Percentiles rank a stretch among this genome's conserved stretches.
Conservation (phyloP, 2,329 filamentous ascomycete species). For the Aureobasidium vineae region DNA sequence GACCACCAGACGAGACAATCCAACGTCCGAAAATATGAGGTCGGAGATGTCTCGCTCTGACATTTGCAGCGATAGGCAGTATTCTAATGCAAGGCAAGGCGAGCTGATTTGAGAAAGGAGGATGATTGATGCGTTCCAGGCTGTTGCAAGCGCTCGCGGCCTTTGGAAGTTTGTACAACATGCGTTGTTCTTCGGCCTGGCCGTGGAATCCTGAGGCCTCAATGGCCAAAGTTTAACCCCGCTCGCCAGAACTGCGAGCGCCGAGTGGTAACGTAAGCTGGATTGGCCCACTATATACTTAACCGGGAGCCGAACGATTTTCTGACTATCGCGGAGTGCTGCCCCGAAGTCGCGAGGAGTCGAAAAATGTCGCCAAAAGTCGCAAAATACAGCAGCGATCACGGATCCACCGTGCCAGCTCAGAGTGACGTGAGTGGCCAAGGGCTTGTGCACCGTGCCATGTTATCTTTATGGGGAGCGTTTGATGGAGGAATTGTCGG, state of each 20-base stretch:
- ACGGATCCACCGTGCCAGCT: slow-evolving; percentile 2
- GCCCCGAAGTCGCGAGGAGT: slow-evolving; percentile 2
- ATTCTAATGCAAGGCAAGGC: slow-evolving; percentile 1
- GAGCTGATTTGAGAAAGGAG: slow-evolving; percentile 4
- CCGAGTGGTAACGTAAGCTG: slow-evolving; percentile 13
- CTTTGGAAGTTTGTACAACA: not conserved
- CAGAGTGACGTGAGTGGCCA: slow-evolving; percentile 15
- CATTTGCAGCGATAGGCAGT: not conserved
- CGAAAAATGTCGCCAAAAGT: slow-evolving; percentile 1
- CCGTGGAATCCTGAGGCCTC: slow-evolving; percentile 10
- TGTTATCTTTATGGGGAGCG: slow-evolving; percentile 21
- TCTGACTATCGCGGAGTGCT: slow-evolving; percentile 8
- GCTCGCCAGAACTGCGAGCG: not conserved
- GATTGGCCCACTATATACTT: not conserved
- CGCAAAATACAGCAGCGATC: slow-evolving; percentile 1
- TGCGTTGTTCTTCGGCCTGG: slow-evolving; percentile 1
- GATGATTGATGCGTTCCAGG: not conserved
- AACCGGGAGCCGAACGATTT: slow-evolving; percentile 18
- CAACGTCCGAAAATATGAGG: not conserved
- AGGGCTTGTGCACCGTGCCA: slow-evolving; percentile 5
- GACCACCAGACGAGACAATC: slow-evolving; percentile 12
- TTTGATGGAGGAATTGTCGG: slow-evolving; percentile 25
- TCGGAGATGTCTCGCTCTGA: not conserved
- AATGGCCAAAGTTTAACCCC: slow-evolving; percentile 16
- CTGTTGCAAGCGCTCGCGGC: not conserved